Evolutionary conservation across 2,329 filamentous ascomycete species (phyloP), one percentile per base, ranked within the genome.

Genomic region (Cucurbitaria berberidis): DNA sequence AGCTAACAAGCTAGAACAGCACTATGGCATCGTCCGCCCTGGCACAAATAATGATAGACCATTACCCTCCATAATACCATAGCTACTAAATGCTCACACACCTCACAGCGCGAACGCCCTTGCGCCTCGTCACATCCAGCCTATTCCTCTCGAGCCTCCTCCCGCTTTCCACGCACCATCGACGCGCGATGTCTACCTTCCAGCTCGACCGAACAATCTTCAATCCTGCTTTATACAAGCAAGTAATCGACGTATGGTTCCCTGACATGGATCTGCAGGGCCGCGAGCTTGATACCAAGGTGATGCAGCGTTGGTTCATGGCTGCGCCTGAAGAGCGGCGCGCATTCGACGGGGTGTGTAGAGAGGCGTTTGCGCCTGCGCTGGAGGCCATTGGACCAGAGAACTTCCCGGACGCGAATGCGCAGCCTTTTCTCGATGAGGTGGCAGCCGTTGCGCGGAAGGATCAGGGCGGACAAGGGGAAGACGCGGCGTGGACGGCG

Each of bases 161-260:
- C 8, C 19, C 21, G 13, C 18, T 18, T 9, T 22, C 35, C 35
- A 36, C n/a, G 35, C 34, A 45, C 34, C 54, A 29, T 3, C 34
- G 27, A 16, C 68, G 63, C 55, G 46, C 59, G 19, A 74, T 74
- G 67, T 67, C 70, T n/a, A 50, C 65, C n/a, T 68, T 69, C 66
- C 59, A 56, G 3, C 72, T 80, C 38, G 71, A 78, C 59, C 69
- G 61, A 29, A 59, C 45, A 19, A 66, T 80, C 59, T 79, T 78
- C 67, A 79, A 76, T 42, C 64, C 65, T 0, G 45, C 59, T 0
- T 64, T 79, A 3, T 80, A 79, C 63, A 60, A 63, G 4, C 55
- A 62, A 9, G 42, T 80, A 21, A 70, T 59, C 16, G 53, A 68
- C 18, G 59, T 75, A 45, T 80, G 78, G 77, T 78, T 79, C 53